These are phyloP conservation scores for Blattamonas nauphoetae DNA, from an alignment of 78 protist species.

Conservation along the genomic window DNA sequence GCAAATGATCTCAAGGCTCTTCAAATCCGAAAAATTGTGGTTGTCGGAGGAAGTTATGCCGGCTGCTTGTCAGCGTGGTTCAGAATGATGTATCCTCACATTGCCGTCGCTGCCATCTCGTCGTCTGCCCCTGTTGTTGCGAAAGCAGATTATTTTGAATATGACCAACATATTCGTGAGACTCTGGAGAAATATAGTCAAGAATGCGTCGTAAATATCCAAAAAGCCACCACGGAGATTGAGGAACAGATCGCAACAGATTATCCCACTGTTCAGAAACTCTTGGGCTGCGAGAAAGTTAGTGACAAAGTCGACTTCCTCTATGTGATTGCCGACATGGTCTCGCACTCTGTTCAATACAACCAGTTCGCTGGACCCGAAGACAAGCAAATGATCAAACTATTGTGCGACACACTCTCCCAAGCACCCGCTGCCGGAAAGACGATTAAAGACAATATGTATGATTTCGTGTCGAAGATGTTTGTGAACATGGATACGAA, in stretches of 20 bases:
- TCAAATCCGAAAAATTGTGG: background rate
- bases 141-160: slow-evolving; percentile 12
- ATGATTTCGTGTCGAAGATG: background rate
- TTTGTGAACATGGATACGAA: background rate
- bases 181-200: background rate
- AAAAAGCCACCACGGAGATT: background rate
- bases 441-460: background rate
- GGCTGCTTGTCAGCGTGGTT: slow-evolving; percentile 36
- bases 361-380: background rate
- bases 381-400: background rate
- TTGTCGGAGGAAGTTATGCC: slow-evolving; percentile 43
- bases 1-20: background rate
- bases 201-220: slow-evolving; percentile 6
- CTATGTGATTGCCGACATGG: slow-evolving; percentile 26
- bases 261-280: background rate
- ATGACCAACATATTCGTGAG: slow-evolving; percentile 7
- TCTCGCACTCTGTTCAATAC: slow-evolving; percentile 24
- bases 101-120: slow-evolving; percentile 1
- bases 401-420: background rate
- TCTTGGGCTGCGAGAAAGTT: background rate
- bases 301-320: slow-evolving; percentile 1
- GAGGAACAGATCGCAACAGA: background rate
- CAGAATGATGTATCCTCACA: slow-evolving; percentile 33
- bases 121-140: slow-evolving; percentile 30
- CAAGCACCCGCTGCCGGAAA: background rate